phyloP scores from a whole-genome alignment of 75 land plant species.

The Selaginella tamariscina region DNA sequence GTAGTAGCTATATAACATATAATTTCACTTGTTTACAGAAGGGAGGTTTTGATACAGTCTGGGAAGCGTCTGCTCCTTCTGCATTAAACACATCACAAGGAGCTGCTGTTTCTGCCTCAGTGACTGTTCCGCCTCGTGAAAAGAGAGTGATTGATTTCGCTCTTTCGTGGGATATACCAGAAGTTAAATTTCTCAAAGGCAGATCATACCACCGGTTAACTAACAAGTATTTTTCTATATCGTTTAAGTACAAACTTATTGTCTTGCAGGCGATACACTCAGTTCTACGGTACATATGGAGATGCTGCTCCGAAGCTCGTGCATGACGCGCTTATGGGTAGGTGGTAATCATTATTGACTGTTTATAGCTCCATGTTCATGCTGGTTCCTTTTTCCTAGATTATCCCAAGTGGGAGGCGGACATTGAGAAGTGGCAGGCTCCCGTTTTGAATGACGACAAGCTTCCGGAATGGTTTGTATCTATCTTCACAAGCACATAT shows the following conservation, averaged over 20 bases:
- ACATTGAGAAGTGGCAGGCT: constrained; percentile 84
- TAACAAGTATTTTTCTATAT: neutral
- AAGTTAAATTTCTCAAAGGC: constrained; percentile 80
- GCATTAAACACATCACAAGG: constrained; percentile 52
- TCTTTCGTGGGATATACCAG: constrained; percentile 82
- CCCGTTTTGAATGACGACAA: constrained; percentile 56
- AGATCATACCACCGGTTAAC: constrained; percentile 64
- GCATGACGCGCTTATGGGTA: constrained; percentile 86
- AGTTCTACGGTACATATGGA: constrained; percentile 79
- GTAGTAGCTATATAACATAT: neutral
- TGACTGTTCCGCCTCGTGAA: constrained; percentile 77
- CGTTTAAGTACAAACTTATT: neutral
- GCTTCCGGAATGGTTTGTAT: constrained; percentile 86
- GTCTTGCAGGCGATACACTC: constrained; percentile 76
- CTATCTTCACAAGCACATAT: neutral
- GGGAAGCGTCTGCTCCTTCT: constrained; percentile 52
- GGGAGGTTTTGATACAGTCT: constrained; percentile 55
- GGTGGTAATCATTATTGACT: constrained; percentile 7
- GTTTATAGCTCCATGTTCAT: too few species aligned
- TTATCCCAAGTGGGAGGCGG: constrained; percentile 83
- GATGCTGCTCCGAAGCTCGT: constrained; percentile 56
- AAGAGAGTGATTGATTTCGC: constrained; percentile 67
- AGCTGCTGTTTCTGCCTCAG: constrained; percentile 77
- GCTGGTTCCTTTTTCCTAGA: too few species aligned
- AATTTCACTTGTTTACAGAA: constrained; percentile 26